Evolutionary conservation across 2,329 filamentous ascomycete species (phyloP).

Genomic region (Elsinoe batatas): DNA sequence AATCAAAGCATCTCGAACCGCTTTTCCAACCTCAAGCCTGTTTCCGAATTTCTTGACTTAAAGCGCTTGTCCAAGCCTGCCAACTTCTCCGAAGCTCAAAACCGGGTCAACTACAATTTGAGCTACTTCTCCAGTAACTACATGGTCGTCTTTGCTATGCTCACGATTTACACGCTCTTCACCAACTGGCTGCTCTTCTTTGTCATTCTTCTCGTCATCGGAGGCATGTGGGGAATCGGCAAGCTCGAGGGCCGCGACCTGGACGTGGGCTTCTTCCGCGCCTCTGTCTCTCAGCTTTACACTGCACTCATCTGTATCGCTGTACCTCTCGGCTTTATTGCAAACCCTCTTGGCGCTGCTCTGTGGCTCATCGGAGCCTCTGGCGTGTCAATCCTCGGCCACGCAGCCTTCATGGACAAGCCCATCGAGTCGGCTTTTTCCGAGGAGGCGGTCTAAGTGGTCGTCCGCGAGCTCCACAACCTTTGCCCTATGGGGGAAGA

Average conservation of each 20-base stretch:
- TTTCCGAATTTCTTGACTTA: conserved; percentile 90
- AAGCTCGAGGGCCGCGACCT: conserved; percentile 83
- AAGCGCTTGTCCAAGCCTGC: conserved; percentile 91
- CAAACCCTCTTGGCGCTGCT: conserved; percentile 73
- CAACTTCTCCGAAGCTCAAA: conserved; percentile 84
- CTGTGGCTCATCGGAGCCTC: conserved; percentile 95
- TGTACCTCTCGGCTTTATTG: conserved; percentile 74
- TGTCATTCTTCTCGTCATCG: conserved; percentile 78
- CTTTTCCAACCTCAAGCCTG: conserved; percentile 83
- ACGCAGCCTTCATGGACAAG: conserved; percentile 94
- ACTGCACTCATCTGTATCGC: conserved; percentile 74
- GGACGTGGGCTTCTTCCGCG: conserved; percentile 70
- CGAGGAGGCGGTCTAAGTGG: conserved; percentile 99
- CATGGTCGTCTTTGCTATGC: conserved; percentile 83
- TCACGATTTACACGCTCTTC: conserved; percentile 88
- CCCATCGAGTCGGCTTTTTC: conserved; percentile 99
- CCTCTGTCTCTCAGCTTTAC: conserved; percentile 88
- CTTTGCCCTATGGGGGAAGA: conserved; percentile 94
- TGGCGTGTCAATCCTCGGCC: conserved; percentile 86
- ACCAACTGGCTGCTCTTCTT: conserved; percentile 82
- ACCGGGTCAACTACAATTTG: conserved; percentile 92
- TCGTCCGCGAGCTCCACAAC: conserved; percentile 97
- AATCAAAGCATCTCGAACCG: conserved; percentile 67
- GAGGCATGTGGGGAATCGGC: conserved; percentile 83
- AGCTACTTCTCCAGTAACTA: conserved; percentile 98